Conservation (phyloP, 1,139 yeast species). For the Tardiomyces depauwii region DNA sequence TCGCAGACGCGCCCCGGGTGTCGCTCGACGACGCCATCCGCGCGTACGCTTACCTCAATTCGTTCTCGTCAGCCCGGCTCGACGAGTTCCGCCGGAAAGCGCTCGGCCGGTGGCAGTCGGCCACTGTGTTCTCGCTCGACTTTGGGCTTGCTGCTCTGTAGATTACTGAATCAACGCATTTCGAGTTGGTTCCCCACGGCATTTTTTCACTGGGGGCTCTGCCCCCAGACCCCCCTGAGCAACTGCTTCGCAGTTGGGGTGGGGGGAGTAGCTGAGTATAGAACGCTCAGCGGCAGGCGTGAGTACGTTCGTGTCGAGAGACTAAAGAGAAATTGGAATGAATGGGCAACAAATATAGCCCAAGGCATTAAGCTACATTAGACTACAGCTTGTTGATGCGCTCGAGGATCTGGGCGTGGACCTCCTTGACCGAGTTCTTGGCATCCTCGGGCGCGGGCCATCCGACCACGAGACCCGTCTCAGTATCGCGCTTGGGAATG, state of each 20-base stretch:
- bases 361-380: too few relatives aligned
- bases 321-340: too few relatives aligned
- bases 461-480: conserved; percentile 70
- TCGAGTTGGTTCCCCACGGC: too few relatives aligned
- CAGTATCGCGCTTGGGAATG: conserved; percentile 67
- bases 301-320: too few relatives aligned
- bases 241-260: too few relatives aligned
- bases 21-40: neutral
- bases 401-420: conserved; percentile 50
- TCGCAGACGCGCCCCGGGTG: neutral
- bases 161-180: neutral
- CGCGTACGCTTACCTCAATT: neutral
- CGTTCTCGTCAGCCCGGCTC: neutral
- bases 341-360: too few relatives aligned
- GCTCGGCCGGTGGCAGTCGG: neutral
- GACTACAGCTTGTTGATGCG: conserved; percentile 21
- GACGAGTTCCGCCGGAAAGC: neutral
- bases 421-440: conserved; percentile 52
- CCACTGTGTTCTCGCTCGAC: neutral
- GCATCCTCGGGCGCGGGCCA: conserved; percentile 71
- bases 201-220: too few relatives aligned
- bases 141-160: neutral
- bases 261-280: too few relatives aligned
- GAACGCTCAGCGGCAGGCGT: too few relatives aligned
- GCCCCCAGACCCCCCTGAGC: too few relatives aligned